Evolutionary conservation across 176 grass and related monocot species (phyloP), one percentile per base, ranked within the genome.

Genomic region (Thalia dealbata): DNA sequence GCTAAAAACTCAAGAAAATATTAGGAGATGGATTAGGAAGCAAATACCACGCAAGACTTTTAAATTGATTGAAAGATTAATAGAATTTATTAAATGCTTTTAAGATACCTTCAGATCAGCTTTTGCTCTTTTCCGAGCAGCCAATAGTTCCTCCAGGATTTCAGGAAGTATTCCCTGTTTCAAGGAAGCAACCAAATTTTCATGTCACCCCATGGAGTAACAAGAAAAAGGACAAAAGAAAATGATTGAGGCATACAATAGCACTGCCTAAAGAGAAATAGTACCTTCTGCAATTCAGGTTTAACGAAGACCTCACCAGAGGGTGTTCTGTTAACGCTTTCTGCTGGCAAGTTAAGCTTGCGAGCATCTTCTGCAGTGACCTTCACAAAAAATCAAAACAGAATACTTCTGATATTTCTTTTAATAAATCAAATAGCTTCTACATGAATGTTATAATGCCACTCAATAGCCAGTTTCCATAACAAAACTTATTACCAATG

Each of bases 41-140:
- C 55, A 82, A 46, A 73, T 56, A 77, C 70, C 32, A 87, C 12
- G 64, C 22, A 82, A 64, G 14, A 71, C 26, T 38, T 21, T 60
- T 18, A 77, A 58, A 30, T 56, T 22, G 23, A 14, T 41, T 16
- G 56, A 29, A 22, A 70, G 52, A 73, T 11, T 69, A 78, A 35
- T 54, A 19, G 35, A 12, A 30, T 67, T 54, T 41, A 3, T 52
- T 72, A 24, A 26, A 24, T 24, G 28, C 51, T 30, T 64, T 77
- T 52, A 44, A 81, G 68, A 58, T 23, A 92, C 93, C 87, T 97
- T 97, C 79, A 97, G 74, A 92, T 97, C 89, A 82, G 93, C 89
- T 90, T 97, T 97, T 77, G 93, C 93, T 75, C 93, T 97, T 90
- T 90, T 97, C 18, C 93, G 87, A 81, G 93, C 93, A 82, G 84